A percentile compares a stretch with the other conserved stretches of the same genome.
Evolutionary conservation across 441 rosid species (phyloP).

Genomic region (Gossypium laxum): DNA sequence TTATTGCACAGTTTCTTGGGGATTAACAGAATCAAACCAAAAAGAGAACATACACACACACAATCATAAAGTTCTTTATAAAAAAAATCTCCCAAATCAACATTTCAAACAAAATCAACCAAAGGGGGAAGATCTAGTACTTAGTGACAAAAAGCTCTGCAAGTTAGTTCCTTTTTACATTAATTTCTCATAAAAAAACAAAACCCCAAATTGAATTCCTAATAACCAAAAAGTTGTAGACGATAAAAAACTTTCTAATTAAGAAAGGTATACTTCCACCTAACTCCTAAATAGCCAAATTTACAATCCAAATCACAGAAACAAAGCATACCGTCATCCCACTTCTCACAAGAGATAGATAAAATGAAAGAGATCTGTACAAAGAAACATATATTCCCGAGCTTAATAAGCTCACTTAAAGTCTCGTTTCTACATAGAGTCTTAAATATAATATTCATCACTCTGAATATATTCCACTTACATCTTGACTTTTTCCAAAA

Average conservation of each 20-base stretch:
- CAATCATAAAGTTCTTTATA: too few species aligned
- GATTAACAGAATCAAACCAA: too few species aligned
- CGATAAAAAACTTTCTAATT: constrained; percentile 10
- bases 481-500: too few species aligned
- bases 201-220: neutral
- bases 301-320: constrained; percentile 14
- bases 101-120: neutral
- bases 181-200: constrained; percentile 10
- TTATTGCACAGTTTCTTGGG: too few species aligned
- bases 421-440: too few species aligned
- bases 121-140: constrained; percentile 14
- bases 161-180: neutral
- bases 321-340: neutral
- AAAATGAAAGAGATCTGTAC: too few species aligned
- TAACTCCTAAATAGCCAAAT: neutral
- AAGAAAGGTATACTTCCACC: neutral
- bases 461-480: too few species aligned
- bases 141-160: neutral
- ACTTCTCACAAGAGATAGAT: too few species aligned
- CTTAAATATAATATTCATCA: too few species aligned
- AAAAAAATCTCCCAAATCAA: neutral
- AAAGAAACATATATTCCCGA: too few species aligned
- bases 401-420: too few species aligned
- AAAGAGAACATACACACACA: too few species aligned
- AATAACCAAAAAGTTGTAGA: neutral